Evolutionary conservation across 164 flowering plant species (phyloP).

Genomic region (Chimonanthus praecox): DNA sequence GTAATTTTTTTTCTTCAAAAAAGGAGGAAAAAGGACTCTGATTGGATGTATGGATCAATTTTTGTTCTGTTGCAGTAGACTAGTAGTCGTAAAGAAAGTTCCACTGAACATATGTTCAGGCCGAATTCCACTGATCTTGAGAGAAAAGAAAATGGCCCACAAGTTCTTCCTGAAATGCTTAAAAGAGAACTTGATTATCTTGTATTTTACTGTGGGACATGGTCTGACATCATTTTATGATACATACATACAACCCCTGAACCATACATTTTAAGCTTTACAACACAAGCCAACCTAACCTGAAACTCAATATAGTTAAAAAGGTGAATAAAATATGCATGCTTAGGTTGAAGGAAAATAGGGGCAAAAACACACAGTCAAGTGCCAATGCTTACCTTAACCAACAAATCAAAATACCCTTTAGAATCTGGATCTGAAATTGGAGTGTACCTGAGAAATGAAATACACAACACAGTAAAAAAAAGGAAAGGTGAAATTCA

Average conservation of each 20-base stretch:
- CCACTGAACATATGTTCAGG: too few relatives aligned
- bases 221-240: not conserved
- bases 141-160: too few relatives aligned
- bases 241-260: not conserved
- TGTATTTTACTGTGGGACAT: too few relatives aligned
- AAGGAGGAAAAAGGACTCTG: too few relatives aligned
- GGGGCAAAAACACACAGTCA: not conserved
- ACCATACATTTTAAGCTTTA: not conserved
- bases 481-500: too few relatives aligned
- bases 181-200: too few relatives aligned
- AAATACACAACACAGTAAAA: not conserved
- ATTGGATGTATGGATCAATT: too few relatives aligned
- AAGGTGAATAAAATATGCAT: not conserved
- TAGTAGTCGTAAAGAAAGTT: too few relatives aligned
- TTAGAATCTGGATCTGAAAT: slow-evolving; percentile 91
- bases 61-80: too few relatives aligned
- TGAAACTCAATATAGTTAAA: not conserved
- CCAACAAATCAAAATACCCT: slow-evolving; percentile 86
- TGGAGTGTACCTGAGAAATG: slow-evolving; percentile 76
- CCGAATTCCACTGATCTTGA: too few relatives aligned
- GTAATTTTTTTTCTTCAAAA: too few relatives aligned
- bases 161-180: too few relatives aligned
- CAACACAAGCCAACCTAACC: not conserved
- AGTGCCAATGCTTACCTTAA: slow-evolving; percentile 55
- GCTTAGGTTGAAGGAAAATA: slow-evolving; percentile 2